Percentiles rank a stretch among this genome's conserved stretches.
Evolutionary conservation across 768 basidiomycete species (phyloP).

Genomic region (Rhizopogon vesiculosus): DNA sequence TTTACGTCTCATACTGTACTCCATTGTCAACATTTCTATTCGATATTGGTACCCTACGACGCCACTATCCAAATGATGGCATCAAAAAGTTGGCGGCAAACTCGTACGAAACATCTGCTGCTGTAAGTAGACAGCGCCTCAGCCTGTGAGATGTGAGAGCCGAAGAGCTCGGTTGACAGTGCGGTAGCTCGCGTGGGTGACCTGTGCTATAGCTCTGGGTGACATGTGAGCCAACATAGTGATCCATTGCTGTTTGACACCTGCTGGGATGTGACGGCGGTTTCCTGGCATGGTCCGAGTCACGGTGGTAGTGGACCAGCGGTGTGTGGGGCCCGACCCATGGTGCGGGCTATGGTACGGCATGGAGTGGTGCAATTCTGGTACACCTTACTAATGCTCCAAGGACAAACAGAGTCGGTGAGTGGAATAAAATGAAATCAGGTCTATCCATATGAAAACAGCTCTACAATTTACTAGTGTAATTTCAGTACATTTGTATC

Average conservation of each 20-base stretch:
- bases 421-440: neutral
- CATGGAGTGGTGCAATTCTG: constrained; percentile 32
- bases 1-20: no score
- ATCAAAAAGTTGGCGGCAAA: no score
- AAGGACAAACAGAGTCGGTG: neutral
- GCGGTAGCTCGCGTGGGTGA: neutral
- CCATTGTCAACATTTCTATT: no score
- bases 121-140: neutral
- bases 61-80: no score
- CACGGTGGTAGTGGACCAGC: constrained; percentile 34
- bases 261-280: neutral
- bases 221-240: neutral
- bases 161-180: neutral
- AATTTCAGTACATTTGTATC: no score
- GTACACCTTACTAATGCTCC: no score
- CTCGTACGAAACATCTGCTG: no score
- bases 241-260: constrained; percentile 1
- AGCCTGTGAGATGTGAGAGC: neutral
- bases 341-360: constrained; percentile 31
- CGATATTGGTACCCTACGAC: no score
- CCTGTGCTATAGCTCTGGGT: neutral
- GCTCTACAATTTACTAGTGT: no score
- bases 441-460: neutral
- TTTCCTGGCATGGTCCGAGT: neutral
- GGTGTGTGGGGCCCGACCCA: constrained; percentile 35